Evolutionary conservation across 257 asterid species (phyloP).

Genomic region (Craterostigma plantagineum): DNA sequence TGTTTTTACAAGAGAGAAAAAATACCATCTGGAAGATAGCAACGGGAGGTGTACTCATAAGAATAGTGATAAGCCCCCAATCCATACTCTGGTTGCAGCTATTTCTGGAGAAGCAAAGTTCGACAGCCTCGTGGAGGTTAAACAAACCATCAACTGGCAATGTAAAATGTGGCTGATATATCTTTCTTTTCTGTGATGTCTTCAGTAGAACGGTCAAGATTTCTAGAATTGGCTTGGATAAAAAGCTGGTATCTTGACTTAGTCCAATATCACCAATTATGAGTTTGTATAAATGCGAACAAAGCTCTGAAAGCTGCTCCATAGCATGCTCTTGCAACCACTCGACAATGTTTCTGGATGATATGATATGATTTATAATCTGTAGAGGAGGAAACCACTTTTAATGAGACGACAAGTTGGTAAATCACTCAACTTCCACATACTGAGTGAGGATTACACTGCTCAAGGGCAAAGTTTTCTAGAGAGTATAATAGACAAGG

Average conservation of each 20-base stretch:
- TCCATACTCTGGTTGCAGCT: conserved; percentile 19
- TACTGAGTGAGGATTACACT: too few relatives aligned
- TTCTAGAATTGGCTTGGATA: conserved; percentile 37
- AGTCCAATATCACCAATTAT: conserved; percentile 26
- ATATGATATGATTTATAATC: conserved; percentile 37
- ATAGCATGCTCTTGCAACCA: conserved; percentile 66
- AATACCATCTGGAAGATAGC: conserved; percentile 41
- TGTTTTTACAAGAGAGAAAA: conserved; percentile 16
- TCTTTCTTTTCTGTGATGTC: conserved; percentile 65
- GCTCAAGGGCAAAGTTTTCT: too few relatives aligned
- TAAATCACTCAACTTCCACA: too few relatives aligned
- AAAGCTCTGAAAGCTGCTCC: conserved; percentile 83
- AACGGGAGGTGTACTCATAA: conserved; percentile 62
- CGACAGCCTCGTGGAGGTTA: conserved; percentile 41
- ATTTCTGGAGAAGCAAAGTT: conserved; percentile 24
- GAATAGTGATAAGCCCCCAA: conserved; percentile 60
- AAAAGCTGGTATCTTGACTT: conserved; percentile 17
- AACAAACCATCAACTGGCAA: conserved; percentile 39
- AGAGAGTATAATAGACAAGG: too few relatives aligned
- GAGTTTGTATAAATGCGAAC: conserved; percentile 41
- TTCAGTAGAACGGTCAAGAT: conserved; percentile 37
- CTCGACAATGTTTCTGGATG: conserved; percentile 35
- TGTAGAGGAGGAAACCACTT: conserved; percentile 12
- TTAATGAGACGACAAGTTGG: conserved; percentile 1
- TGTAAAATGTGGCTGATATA: conserved; percentile 63